Evolutionary conservation across 176 grass and related monocot genomes (phyloP), one percentile per base, ranked within the genome.

Genomic region (Tuctoria greenei): DNA sequence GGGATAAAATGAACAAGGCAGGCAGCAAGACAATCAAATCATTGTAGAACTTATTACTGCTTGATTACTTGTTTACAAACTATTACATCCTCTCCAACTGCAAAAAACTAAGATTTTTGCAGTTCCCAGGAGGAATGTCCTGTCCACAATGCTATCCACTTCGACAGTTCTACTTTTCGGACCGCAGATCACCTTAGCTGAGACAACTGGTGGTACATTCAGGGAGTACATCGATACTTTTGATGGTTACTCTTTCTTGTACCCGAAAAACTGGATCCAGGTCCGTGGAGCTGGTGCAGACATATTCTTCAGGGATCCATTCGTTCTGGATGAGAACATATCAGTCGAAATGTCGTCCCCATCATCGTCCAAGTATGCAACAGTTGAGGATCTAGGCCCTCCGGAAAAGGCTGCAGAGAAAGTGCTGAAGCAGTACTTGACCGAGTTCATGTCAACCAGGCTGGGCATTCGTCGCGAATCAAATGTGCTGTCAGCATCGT

Each of bases 341-440:
- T 89, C 86, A 0, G 86, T 98, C 7, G 95, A 98, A 59, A 86
- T 92, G 58, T 98, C 88, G 0, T 98, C 95, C 35, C 95, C 95
- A 43, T 98, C 95, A 0, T 93, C 91, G 0, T 92, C 95, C 0
- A 89, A 73, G 9, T 97, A 91, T 27, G 51, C 46, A 24, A 88
- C 71, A 0, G 81, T 97, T 0, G 84, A 91, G 67, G 95, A 98
- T 83, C 67, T 90, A 55, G 91, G 89, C 46, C 66, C 89, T 20
- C 86, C 95, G 0, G 67, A 90, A 60, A 80, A 77, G 66, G 88
- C 94, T 54, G 86, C 91, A 4, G 55, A 83, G 61, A 89, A 74
- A 47, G 91, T 97, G 14, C 71, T 93, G 23, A 79, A 87, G 82
- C 95, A 98, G 72, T 92, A 94, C 61, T 35, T 92, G 61, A 98